A percentile compares a stretch with the other conserved stretches of the same genome.
These are phyloP conservation scores for Parsonsia alboflavescens DNA, from an alignment of 257 asterid genomes.

Conservation along the genomic window DNA sequence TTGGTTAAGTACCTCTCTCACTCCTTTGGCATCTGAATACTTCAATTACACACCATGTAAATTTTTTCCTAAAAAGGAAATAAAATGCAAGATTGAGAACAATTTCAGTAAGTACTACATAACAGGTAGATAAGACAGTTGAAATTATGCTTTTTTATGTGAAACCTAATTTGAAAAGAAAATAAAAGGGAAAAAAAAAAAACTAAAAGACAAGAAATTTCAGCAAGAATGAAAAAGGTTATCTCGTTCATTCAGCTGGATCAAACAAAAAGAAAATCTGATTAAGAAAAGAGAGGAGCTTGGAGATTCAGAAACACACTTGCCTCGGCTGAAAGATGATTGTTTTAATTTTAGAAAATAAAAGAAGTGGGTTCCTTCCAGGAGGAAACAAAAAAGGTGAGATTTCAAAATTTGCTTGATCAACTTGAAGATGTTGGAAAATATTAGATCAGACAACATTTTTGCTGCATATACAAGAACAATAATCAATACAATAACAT, in stretches of 20 bases:
- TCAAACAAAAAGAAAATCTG: not conserved
- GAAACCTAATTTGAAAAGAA: not conserved
- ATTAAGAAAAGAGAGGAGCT: not conserved
- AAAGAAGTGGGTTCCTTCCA: not conserved
- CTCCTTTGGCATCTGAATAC: not conserved
- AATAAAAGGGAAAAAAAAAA: not conserved
- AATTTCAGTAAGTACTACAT: not conserved
- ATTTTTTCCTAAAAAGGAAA: not conserved
- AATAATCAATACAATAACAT: not conserved
- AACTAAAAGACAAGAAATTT: conserved; percentile 9
- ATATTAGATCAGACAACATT: conserved; percentile 9
- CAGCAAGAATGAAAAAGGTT: not conserved
- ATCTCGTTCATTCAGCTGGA: not conserved
- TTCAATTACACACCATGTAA: not conserved
- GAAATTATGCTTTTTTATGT: not conserved
- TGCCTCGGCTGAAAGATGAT: not conserved
- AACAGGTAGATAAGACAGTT: not conserved
- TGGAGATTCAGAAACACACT: not conserved
- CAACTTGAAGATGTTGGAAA: not conserved
- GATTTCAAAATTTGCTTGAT: conserved; percentile 2
- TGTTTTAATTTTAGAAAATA: not conserved
- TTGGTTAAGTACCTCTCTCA: not conserved
- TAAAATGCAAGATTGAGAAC: not conserved
- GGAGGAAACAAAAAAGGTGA: not conserved
- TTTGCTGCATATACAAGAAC: conserved; percentile 8